These are phyloP conservation scores for Euphorbia lathyris DNA, from an alignment of 345 rosid genomes.

Conservation along the genomic window DNA sequence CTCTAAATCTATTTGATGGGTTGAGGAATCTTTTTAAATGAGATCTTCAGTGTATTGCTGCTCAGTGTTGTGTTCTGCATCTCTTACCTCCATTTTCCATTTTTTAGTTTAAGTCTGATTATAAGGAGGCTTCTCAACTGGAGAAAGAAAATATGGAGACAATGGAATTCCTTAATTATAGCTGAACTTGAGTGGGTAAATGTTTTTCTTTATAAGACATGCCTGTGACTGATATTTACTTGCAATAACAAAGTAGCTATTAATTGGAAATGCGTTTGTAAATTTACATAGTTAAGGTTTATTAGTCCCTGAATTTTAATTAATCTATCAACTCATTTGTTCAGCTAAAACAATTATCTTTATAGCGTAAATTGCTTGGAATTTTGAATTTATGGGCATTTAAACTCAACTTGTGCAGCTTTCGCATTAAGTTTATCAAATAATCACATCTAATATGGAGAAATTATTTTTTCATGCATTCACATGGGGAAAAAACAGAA, in stretches of 20 bases:
- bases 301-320: too few relatives aligned
- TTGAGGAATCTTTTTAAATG: conserved; percentile 66
- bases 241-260: too few relatives aligned
- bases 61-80: not conserved
- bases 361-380: not conserved
- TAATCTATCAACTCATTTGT: too few relatives aligned
- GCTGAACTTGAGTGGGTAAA: not conserved
- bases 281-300: too few relatives aligned
- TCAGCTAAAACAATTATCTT: too few relatives aligned
- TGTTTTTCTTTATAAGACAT: not conserved
- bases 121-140: not conserved
- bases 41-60: not conserved
- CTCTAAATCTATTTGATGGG: conserved; percentile 61
- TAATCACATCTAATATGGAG: too few relatives aligned
- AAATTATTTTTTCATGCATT: too few relatives aligned
- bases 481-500: too few relatives aligned
- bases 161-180: not conserved
- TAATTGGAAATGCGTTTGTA: too few relatives aligned
- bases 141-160: not conserved
- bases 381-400: not conserved
- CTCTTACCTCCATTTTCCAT: not conserved
- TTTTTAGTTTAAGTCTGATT: not conserved
- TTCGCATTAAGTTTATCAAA: too few relatives aligned
- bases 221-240: too few relatives aligned
- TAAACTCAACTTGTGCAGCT: too few relatives aligned